These are phyloP conservation scores for Myxozyma mucilagina DNA, from an alignment of 805 yeast species.

Conservation along the genomic window DNA sequence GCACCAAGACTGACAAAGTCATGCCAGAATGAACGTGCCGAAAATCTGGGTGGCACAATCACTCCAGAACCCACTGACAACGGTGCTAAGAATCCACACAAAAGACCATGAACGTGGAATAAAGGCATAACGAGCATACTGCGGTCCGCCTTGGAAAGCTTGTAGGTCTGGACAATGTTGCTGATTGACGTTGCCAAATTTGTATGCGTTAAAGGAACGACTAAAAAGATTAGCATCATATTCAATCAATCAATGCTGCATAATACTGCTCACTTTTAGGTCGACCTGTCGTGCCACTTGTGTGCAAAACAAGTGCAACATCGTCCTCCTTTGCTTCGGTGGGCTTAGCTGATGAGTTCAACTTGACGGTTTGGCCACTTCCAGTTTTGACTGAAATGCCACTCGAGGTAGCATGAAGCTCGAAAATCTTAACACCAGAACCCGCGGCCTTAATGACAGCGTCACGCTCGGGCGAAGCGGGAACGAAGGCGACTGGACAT, in stretches of 20 bases:
- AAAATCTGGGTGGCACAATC: conserved; percentile 58
- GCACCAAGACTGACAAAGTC: conserved; percentile 54
- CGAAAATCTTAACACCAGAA: conserved; percentile 11
- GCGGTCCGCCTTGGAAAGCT: conserved; percentile 50
- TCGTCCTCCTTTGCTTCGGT: conserved; percentile 41
- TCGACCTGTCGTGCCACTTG: conserved; percentile 75
- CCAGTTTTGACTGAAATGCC: not conserved
- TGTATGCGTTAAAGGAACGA: conserved; percentile 67
- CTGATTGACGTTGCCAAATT: conserved; percentile 61
- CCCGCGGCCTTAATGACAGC: conserved; percentile 56
- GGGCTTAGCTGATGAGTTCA: conserved; percentile 42
- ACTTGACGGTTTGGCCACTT: conserved; percentile 35
- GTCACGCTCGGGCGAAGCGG: conserved; percentile 48
- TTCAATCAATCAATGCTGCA: not conserved
- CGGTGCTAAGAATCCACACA: conserved; percentile 65
- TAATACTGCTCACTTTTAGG: conserved; percentile 49
- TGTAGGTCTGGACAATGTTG: conserved; percentile 62
- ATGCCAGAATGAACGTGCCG: conserved; percentile 62
- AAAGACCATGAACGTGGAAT: conserved; percentile 74
- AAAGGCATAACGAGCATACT: conserved; percentile 73
- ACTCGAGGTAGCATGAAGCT: conserved; percentile 1
- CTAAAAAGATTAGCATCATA: conserved; percentile 33
- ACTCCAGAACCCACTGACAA: conserved; percentile 60
- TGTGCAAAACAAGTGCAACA: conserved; percentile 66
- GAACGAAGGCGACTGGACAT: conserved; percentile 59